Evolutionary conservation across 2,329 filamentous ascomycete species (phyloP), one percentile per base, ranked within the genome.

Genomic region (Diaporthe sp.): DNA sequence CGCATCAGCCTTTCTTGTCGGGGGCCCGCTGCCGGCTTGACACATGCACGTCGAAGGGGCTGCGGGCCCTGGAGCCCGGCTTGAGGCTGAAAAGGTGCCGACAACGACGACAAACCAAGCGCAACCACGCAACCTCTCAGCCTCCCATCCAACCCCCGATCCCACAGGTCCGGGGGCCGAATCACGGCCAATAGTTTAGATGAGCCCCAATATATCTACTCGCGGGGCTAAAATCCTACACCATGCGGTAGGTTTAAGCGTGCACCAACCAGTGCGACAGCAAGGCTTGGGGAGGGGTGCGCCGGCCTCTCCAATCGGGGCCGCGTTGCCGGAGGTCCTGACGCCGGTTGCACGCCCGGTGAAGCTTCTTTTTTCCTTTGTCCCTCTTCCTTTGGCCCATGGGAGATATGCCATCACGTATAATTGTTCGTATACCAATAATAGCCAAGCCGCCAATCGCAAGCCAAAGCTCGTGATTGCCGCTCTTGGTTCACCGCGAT

Each of bases 21-120:
- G 65, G 65, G 65, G 46, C 65, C 46, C 34, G 31, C 65, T 68
- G 44, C 65, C 44, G 46, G 65, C 19, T 68, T 68, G 46, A 68
- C 65, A 68, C 4, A 39, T 68, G 65, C 65, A 68, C 46, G 46
- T 68, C n/a, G 44, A 51, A n/a, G 42, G 44, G 44, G 62, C 19
- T 25, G 34, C 22, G 46, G 65, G 31, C 31, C 44, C 46, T 13
- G 19, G 37, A 22, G n/a, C 58, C n/a, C 37, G 46, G 22, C 65
- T 39, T 68, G 65, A 68, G 65, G 65, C 65, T 68, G 65, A 68
- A 68, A 68, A 53, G 25, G 34, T 28, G 46, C 62, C 13, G 39
- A 19, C 46, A 8, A 67, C 65, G 34, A 49, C 65, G 51, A 39
- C 31, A 9, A 37, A 34, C 15, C 28, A 37, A 8, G 13, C 31